Percentiles rank a stretch among this genome's conserved stretches.
Conservation (phyloP, 805 yeast species). For the Saccharomycopsis capsularis region DNA sequence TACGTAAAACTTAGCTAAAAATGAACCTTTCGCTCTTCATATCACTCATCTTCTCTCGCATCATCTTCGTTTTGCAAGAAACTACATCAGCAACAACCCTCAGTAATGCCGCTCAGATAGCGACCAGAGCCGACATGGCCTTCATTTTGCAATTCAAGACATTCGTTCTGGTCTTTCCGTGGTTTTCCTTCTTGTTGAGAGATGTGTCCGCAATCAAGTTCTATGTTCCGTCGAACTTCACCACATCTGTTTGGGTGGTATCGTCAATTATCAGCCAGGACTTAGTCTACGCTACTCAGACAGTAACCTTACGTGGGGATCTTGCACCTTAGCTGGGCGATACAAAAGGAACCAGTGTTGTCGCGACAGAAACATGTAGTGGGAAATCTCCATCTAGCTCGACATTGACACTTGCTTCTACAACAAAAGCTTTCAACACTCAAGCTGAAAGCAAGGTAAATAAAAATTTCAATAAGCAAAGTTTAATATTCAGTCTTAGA, state of each 20-base stretch:
- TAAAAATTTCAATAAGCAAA: too few relatives aligned
- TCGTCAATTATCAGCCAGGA: conserved; percentile 4
- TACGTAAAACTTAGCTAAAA: too few relatives aligned
- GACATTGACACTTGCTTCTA: not conserved
- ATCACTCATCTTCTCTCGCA: too few relatives aligned
- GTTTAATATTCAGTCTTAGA: not conserved
- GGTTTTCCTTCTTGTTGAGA: conserved; percentile 28
- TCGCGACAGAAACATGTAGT: not conserved
- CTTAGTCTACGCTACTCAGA: too few relatives aligned
- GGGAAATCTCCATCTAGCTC: not conserved
- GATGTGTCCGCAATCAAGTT: conserved; percentile 26
- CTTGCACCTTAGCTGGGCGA: not conserved
- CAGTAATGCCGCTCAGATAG: conserved; percentile 25
- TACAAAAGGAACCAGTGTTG: not conserved
- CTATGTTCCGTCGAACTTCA: conserved; percentile 28
- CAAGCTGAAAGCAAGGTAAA: not conserved
- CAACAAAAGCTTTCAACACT: not conserved
- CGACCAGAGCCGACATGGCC: conserved; percentile 26
- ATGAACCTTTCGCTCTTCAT: too few relatives aligned
- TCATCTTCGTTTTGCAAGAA: too few relatives aligned
- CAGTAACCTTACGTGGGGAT: too few relatives aligned
- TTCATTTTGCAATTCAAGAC: conserved; percentile 29
- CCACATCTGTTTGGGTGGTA: conserved; percentile 11
- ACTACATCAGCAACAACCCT: conserved; percentile 1
- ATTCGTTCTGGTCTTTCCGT: conserved; percentile 29